Evolutionary conservation across 768 basidiomycete species (phyloP).

Genomic region (Suillus spraguei): DNA sequence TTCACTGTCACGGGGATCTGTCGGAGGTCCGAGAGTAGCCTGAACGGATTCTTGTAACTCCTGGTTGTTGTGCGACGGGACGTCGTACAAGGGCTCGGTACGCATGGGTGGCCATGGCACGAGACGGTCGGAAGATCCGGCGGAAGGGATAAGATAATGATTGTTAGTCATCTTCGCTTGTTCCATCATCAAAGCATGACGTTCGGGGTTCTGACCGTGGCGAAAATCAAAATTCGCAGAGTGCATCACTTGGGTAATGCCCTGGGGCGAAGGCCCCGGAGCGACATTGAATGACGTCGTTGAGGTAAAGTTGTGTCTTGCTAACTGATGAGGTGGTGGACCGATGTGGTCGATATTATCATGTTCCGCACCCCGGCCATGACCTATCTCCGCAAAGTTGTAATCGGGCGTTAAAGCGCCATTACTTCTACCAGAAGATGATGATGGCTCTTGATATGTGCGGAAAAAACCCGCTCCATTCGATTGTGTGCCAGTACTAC

Average conservation of each 20-base stretch:
- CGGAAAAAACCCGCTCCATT: constrained; percentile 65
- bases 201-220: constrained; percentile 17
- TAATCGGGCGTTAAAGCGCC: constrained; percentile 73
- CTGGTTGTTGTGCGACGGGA: constrained; percentile 36
- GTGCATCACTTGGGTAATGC: constrained; percentile 38
- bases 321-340: constrained; percentile 19
- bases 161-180: constrained; percentile 1
- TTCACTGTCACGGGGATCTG: constrained; percentile 39
- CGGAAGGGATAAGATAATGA: constrained; percentile 6
- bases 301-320: constrained; percentile 28
- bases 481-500: constrained; percentile 54
- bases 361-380: constrained; percentile 56
- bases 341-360: constrained; percentile 19
- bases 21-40: constrained; percentile 31
- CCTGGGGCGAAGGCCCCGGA: constrained; percentile 28
- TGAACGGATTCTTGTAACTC: constrained; percentile 47
- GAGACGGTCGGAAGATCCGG: constrained; percentile 18
- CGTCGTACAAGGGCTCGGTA: constrained; percentile 33
- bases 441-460: constrained; percentile 48
- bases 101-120: constrained; percentile 48
- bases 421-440: constrained; percentile 43
- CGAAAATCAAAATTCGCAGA: constrained; percentile 32
- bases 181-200: constrained; percentile 4
- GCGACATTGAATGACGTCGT: constrained; percentile 23
- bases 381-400: constrained; percentile 76